Evolutionary conservation across 129 eudicot genomes (phyloP).

Genomic region (Flaveria trinervia): DNA sequence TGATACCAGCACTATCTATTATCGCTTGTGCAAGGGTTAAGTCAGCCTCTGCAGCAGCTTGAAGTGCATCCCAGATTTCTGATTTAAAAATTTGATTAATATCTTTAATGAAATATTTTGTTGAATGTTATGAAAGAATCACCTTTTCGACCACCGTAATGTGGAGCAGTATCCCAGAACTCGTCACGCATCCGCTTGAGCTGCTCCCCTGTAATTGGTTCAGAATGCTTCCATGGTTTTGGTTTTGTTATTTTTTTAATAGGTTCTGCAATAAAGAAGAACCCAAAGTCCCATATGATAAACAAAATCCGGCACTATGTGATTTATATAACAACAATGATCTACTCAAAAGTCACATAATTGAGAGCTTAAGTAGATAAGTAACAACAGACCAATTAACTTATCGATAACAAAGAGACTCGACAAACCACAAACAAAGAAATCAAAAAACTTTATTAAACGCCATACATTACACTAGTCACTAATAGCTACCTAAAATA

Average conservation of each 20-base stretch:
- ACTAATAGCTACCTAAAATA: no score
- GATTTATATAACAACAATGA: neutral
- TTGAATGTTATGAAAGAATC: neutral
- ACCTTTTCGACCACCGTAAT: slow-evolving; percentile 92
- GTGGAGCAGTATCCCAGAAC: slow-evolving; percentile 95
- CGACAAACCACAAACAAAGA: neutral
- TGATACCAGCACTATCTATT: slow-evolving; percentile 88
- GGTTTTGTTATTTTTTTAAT: slow-evolving; percentile 75
- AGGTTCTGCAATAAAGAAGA: slow-evolving; percentile 28
- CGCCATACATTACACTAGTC: neutral
- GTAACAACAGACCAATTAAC: neutral
- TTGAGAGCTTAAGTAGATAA: neutral
- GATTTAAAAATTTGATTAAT: neutral
- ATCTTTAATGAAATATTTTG: neutral
- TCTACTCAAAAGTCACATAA: neutral
- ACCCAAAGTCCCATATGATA: neutral
- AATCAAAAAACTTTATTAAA: neutral
- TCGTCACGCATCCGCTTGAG: slow-evolving; percentile 84
- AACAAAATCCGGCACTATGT: neutral
- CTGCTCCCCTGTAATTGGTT: slow-evolving; percentile 67
- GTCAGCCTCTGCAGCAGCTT: slow-evolving; percentile 83
- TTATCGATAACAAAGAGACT: neutral
- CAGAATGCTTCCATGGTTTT: slow-evolving; percentile 89
- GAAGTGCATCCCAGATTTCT: slow-evolving; percentile 96
- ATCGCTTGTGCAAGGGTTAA: slow-evolving; percentile 73